These are phyloP conservation scores for Vararia minispora DNA, from an alignment of 768 basidiomycete species.

Conservation along the genomic window DNA sequence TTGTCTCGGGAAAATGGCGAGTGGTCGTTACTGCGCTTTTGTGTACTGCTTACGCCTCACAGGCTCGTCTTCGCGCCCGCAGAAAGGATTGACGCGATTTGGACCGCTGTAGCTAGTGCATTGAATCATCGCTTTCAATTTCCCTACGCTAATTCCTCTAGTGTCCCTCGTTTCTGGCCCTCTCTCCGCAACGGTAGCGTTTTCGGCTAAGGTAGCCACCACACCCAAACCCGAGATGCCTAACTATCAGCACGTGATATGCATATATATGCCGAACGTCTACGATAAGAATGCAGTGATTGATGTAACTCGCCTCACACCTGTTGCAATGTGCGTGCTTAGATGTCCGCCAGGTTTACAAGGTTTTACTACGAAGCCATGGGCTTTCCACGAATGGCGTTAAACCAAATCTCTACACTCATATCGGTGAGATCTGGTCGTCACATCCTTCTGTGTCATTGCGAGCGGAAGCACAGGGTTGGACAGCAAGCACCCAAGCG, in stretches of 20 bases:
- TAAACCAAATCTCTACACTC: slow-evolving; percentile 61
- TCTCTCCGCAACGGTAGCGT: slow-evolving; percentile 45
- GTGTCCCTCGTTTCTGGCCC: slow-evolving; percentile 59
- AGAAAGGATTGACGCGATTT: slow-evolving; percentile 53
- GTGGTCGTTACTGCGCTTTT: slow-evolving; percentile 1
- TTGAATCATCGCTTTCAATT: neutral
- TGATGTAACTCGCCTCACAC: slow-evolving; percentile 26
- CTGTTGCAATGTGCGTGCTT: slow-evolving; percentile 3
- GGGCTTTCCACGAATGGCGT: slow-evolving; percentile 57
- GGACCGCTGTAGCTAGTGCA: slow-evolving; percentile 53
- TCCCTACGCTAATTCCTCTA: slow-evolving; percentile 16
- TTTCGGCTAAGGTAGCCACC: slow-evolving; percentile 55
- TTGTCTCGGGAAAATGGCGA: slow-evolving; percentile 60
- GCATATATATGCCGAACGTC: slow-evolving; percentile 61
- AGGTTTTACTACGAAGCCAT: slow-evolving; percentile 50
- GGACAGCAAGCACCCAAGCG: slow-evolving; percentile 69
- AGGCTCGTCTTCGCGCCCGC: slow-evolving; percentile 60
- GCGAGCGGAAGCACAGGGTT: slow-evolving; percentile 31
- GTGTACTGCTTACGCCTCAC: slow-evolving; percentile 1
- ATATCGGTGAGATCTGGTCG: slow-evolving; percentile 30
- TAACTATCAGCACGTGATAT: slow-evolving; percentile 54
- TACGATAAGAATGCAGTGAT: slow-evolving; percentile 52
- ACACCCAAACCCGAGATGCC: slow-evolving; percentile 35
- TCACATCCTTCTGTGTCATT: neutral
- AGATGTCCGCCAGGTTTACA: slow-evolving; percentile 44